phyloP scores from a whole-genome alignment of 257 asterid genomes.

The Solanum arcanum region DNA sequence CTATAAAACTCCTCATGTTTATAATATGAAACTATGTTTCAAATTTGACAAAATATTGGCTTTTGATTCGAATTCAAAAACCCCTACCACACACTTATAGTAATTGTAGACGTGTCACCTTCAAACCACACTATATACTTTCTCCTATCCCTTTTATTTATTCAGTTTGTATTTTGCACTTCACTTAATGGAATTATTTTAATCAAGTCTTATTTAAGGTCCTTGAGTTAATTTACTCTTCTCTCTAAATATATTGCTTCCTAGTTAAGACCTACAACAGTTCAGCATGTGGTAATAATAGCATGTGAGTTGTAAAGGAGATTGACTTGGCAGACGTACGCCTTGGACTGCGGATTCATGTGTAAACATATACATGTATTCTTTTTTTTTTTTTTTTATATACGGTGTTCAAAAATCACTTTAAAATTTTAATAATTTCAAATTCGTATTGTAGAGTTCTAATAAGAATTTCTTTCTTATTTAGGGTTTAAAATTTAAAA shows the following conservation, averaged over 20 bases:
- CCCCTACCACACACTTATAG: background rate
- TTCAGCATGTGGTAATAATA: background rate
- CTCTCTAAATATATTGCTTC: too few relatives aligned
- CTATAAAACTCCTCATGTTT: background rate
- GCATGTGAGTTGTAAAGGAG: background rate
- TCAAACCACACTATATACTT: background rate
- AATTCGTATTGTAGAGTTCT: rapidly evolving
- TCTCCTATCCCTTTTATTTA: background rate
- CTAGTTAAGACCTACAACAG: background rate
- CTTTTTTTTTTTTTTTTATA: too few relatives aligned
- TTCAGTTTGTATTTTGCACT: background rate
- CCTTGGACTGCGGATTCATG: background rate
- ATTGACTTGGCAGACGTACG: background rate
- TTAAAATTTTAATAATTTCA: too few relatives aligned
- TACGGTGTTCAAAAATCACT: rapidly evolving
- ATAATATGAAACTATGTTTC: background rate
- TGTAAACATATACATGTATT: background rate
- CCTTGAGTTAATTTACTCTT: too few relatives aligned
- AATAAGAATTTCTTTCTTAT: too few relatives aligned
- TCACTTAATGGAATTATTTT: background rate
- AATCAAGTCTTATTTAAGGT: background rate
- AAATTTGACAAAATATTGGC: background rate
- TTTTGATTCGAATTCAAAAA: background rate
- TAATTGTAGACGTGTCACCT: background rate
- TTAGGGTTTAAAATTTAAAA: too few relatives aligned